These are phyloP conservation scores for Pseudevernia furfuracea DNA, from an alignment of 495 filamentous ascomycete genomes.

Conservation along the genomic window DNA sequence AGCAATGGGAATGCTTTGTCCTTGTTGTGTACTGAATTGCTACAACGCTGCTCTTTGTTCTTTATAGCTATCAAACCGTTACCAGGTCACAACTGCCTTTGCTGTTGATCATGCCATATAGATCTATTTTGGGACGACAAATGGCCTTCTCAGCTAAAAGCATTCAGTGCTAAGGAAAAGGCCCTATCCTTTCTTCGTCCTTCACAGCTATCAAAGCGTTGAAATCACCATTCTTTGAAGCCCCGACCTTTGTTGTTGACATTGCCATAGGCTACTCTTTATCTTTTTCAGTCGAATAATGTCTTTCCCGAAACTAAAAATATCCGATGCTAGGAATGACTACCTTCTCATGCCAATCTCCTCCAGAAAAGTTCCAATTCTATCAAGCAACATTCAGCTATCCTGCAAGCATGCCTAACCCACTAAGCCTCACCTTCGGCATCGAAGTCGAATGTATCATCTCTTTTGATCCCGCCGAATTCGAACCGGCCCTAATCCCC, in stretches of 20 bases:
- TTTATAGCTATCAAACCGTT: not conserved
- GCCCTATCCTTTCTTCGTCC: not conserved
- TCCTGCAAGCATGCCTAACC: not conserved
- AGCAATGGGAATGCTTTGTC: not conserved
- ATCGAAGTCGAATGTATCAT: slow-evolving; percentile 26
- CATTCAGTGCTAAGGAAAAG: not conserved
- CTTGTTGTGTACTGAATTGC: not conserved
- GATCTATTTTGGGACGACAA: no score
- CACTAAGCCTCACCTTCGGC: slow-evolving; percentile 24
- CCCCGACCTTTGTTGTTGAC: not conserved
- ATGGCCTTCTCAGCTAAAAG: no score
- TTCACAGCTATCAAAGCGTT: not conserved
- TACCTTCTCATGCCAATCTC: not conserved
- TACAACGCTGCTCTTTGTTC: not conserved
- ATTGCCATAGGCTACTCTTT: not conserved
- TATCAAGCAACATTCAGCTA: not conserved
- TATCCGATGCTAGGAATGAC: not conserved
- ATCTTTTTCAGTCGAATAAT: not conserved
- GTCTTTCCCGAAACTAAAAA: not conserved
- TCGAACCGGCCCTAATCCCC: not conserved
- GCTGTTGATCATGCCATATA: not conserved
- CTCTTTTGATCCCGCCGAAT: not conserved
- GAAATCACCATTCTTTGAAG: not conserved
- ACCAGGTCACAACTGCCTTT: not conserved
- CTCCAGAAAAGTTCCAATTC: not conserved